A percentile compares a stretch with the other conserved stretches of the same genome.
Conservation (phyloP, 495 filamentous ascomycete genomes). For the Penicillium silybi region DNA sequence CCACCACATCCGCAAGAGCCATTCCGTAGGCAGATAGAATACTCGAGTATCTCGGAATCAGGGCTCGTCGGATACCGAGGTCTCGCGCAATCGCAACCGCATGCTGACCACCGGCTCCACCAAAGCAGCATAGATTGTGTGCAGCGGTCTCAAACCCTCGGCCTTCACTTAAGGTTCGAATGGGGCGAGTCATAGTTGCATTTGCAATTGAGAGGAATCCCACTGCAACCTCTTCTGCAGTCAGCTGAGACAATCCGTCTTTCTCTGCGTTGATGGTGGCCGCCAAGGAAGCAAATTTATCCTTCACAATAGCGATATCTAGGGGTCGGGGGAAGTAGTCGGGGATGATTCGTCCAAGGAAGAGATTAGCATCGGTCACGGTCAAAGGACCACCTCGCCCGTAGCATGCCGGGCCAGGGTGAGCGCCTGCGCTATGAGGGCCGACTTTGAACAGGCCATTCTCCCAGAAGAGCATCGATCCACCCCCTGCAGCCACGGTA, state of each 20-base stretch:
- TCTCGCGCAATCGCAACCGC: conserved; percentile 27
- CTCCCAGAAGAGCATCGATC: conserved; percentile 76
- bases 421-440: conserved; percentile 79
- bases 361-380: conserved; percentile 87
- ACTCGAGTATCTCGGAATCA: conserved; percentile 32
- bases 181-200: conserved; percentile 5
- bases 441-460: conserved; percentile 88
- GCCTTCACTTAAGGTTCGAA: conserved; percentile 26
- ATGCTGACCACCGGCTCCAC: conserved; percentile 40
- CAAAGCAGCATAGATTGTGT: conserved; percentile 34
- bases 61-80: conserved; percentile 28
- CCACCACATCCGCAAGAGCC: conserved; percentile 25
- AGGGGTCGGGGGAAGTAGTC: conserved; percentile 78
- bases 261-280: conserved; percentile 65
- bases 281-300: conserved; percentile 67
- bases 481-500: conserved; percentile 87
- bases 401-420: conserved; percentile 89
- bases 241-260: conserved; percentile 38
- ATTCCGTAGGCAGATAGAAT: conserved; percentile 39
- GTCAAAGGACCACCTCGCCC: conserved; percentile 83
- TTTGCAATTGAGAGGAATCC: conserved; percentile 10
- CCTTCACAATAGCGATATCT: conserved; percentile 66
- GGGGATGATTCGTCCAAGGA: conserved; percentile 75
- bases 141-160: conserved; percentile 27
- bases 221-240: conserved; percentile 70